Base-by-base conservation (phyloP, 2,329 filamentous ascomycete species). In the Fusarium sp. region DNA sequence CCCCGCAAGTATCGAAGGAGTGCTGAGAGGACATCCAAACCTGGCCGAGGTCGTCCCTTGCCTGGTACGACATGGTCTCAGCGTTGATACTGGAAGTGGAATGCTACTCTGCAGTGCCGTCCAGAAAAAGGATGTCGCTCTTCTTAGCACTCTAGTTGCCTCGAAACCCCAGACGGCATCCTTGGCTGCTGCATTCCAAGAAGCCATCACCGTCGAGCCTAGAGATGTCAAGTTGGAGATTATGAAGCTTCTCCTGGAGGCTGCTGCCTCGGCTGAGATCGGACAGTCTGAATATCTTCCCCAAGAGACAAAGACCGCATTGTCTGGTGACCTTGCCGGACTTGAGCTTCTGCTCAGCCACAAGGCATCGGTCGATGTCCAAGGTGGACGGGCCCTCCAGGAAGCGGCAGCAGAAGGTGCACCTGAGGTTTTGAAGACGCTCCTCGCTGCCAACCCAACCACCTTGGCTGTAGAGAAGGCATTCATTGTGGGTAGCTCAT, bases 351-450 rank as follows among this genome's bases (percentile, higher is more conserved):
- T 71, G 0, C 58, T 71, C 4, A 36, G 8, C 2, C 68, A 71
- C 11, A 68, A 71, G 10, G 68, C 69, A 1, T 33, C 38, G 7
- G 69, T 71, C 11, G 70, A 71, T 42, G 52, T 60, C 7, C 57
- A 71, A 6, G 50, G 35, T 2, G 69, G 69, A 3, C 52, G 57
- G 0, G 68, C 59, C 3, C 14, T 71, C 2, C 56, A 68, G 10
- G 58, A 31, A n/a, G 68, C 69, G 11, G 69, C 68, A 1, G 61
- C 38, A 11, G 47, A 18, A 2, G 65, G 8, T 5, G 27, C 42
- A 8, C 68, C 63, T 0, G 56, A 56, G 18, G 61, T 71, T 1
- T 57, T 71, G 7, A 68, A 71, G 22, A 38, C 60, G 31, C 36
- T 71, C 1, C 52, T 71, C 1, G 64, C 42, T 4, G 20, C 69